phyloP scores from a whole-genome alignment of 192 early-diverging fungal genomes.

The Coemansia sp. region DNA sequence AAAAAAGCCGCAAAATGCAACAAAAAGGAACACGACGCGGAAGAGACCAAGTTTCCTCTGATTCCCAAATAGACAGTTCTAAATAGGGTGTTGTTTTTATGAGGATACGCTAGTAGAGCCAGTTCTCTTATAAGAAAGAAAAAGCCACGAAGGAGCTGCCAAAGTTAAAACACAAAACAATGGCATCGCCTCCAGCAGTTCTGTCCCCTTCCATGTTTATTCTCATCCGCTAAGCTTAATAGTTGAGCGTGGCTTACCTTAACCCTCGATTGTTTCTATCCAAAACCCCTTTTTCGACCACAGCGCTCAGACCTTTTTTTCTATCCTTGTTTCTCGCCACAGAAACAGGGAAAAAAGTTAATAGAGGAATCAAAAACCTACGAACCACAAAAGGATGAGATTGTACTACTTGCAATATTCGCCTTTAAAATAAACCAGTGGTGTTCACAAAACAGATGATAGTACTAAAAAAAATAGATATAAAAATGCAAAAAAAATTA shows the following conservation, averaged over 20 bases:
- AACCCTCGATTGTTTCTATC: not conserved
- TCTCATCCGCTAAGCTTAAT: not conserved
- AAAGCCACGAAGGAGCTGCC: not conserved
- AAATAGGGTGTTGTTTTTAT: not conserved
- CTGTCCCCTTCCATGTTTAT: not conserved
- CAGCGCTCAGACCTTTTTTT: not conserved
- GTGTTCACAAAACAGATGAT: not conserved
- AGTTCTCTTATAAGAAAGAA: not conserved
- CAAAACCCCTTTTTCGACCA: not conserved
- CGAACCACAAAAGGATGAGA: not conserved
- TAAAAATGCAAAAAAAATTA: not conserved
- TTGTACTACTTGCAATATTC: not conserved
- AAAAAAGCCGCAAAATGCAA: not conserved
- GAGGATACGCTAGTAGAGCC: not conserved
- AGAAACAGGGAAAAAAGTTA: not conserved
- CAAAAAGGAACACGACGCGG: not conserved
- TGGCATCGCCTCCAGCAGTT: too few species aligned
- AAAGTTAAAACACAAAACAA: not conserved
- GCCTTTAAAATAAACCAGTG: too few species aligned
- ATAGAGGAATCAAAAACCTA: not conserved
- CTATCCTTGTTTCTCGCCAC: not conserved
- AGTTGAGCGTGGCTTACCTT: not conserved
- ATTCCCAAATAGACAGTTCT: not conserved
- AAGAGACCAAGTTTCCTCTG: not conserved
- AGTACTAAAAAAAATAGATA: not conserved